Percentiles rank a stretch among this genome's conserved stretches.
phyloP scores from a whole-genome alignment of 768 basidiomycete genomes.

The Mycena olivaceomarginata region DNA sequence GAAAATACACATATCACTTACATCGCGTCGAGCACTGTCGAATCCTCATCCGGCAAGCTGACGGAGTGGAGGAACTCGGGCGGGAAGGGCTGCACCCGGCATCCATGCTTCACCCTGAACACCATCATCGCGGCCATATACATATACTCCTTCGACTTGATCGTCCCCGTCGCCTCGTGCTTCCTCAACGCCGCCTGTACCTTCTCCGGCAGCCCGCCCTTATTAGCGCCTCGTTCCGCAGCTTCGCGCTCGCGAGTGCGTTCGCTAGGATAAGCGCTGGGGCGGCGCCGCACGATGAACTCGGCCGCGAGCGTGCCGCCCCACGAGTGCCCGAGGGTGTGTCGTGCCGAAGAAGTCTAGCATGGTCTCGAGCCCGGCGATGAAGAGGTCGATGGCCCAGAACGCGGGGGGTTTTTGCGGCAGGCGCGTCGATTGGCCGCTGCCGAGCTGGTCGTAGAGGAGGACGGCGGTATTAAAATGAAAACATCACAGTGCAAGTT shows the following conservation, averaged over 20 bases:
- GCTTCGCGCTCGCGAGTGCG: slow-evolving; percentile 58
- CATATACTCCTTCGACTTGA: slow-evolving; percentile 65
- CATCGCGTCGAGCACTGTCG: slow-evolving; percentile 71
- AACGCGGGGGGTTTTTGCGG: slow-evolving; percentile 65
- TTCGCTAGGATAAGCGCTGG: slow-evolving; percentile 58
- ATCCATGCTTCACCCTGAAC: slow-evolving; percentile 66
- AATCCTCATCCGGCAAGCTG: slow-evolving; percentile 60
- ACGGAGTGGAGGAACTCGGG: slow-evolving; percentile 57
- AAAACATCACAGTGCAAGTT: too few species aligned
- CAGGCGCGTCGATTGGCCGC: slow-evolving; percentile 71
- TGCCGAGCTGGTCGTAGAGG: slow-evolving; percentile 75
- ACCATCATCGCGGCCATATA: slow-evolving; percentile 64
- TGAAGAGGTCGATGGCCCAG: slow-evolving; percentile 64
- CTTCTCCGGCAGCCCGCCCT: slow-evolving; percentile 62
- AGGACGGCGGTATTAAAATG: slow-evolving; percentile 56
- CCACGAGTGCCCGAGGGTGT: slow-evolving; percentile 17
- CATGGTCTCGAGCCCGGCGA: slow-evolving; percentile 37
- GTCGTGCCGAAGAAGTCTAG: slow-evolving; percentile 6
- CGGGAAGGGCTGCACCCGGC: slow-evolving; percentile 67
- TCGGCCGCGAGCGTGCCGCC: slow-evolving; percentile 63
- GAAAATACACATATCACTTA: slow-evolving; percentile 47
- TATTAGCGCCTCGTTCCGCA: slow-evolving; percentile 58
- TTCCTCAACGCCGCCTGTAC: slow-evolving; percentile 61
- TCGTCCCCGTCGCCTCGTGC: slow-evolving; percentile 68
- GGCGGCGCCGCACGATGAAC: slow-evolving; percentile 46